Base-by-base conservation (phyloP, 495 filamentous ascomycete species). In the Clavariopsis aquatica region DNA sequence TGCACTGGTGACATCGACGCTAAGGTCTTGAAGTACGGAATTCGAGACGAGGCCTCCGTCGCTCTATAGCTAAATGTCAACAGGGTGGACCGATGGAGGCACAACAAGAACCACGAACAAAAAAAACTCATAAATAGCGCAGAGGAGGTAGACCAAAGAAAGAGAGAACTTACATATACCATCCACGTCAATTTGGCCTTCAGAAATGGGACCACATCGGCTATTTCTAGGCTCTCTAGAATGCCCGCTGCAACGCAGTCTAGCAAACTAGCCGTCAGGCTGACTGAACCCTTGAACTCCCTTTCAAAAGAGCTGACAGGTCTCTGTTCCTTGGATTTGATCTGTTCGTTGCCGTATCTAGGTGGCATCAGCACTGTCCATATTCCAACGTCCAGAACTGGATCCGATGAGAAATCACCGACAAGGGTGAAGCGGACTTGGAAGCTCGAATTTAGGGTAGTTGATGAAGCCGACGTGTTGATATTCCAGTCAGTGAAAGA, bases 111-210 rank as follows among this genome's bases (percentile, higher is more conserved):
- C n/a, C n/a, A n/a, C n/a, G n/a, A n/a, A n/a, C n/a, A n/a, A n/a
- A n/a, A n/a, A n/a, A n/a, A n/a, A n/a, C n/a, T n/a, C n/a, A n/a
- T n/a, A n/a, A n/a, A n/a, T n/a, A n/a, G n/a, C n/a, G n/a, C n/a
- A n/a, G 28, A 43, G 31, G 4, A n/a, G 54, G 38, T 4, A 12
- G 52, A 8, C 2, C 3, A 24, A 36, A n/a, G 24, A 26, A 26
- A 57, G 41, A 1, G 31, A 64, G 52, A 15, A 23, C 31, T 36
- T 36, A 36, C 24, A 49, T 34, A 52, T 0, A 58, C 58, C 52
- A 52, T 45, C 65, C 65, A 68, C 5, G 55, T 54, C 59, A 68
- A 54, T 43, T 41, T 52, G 15, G 52, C 23, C 46, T 34, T 68
- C 53, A 68, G 23, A 47, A 27, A 68, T 27, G 58, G 58, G 7